phyloP scores from a whole-genome alignment of 2,329 filamentous ascomycete species.

The Sporothrix pseudoabietina region DNA sequence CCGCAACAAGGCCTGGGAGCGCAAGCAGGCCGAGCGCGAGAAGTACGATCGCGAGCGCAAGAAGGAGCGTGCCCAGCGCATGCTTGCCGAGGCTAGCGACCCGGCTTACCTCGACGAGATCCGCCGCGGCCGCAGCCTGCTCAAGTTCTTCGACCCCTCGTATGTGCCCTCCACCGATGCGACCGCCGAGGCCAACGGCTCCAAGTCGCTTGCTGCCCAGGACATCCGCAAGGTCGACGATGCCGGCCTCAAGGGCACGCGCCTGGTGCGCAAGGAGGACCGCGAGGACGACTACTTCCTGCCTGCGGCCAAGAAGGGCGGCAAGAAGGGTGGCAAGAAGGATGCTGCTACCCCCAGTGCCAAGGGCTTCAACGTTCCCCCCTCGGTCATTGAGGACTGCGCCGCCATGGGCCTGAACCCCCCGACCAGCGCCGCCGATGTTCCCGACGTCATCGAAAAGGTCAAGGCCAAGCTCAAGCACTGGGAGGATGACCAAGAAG shows the following conservation, averaged over 20 bases:
- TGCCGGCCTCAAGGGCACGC: constrained; percentile 80
- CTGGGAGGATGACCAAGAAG: constrained; percentile 89
- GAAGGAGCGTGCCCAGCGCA: constrained; percentile 73
- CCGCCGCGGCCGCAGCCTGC: constrained; percentile 79
- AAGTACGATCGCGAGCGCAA: constrained; percentile 70
- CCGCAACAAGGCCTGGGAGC: constrained; percentile 74
- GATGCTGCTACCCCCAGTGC: constrained; percentile 52
- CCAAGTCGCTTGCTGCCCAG: constrained; percentile 72
- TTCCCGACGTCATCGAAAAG: constrained; percentile 80
- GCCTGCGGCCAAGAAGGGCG: constrained; percentile 72
- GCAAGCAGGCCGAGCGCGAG: constrained; percentile 78
- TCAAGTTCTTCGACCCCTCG: constrained; percentile 86
- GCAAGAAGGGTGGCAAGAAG: constrained; percentile 71
- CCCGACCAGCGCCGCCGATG: constrained; percentile 81
- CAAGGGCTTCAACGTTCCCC: constrained; percentile 76
- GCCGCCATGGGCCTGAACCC: constrained; percentile 81
- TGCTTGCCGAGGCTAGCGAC: constrained; percentile 78
- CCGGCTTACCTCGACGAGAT: constrained; percentile 94
- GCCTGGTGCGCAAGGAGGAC: constrained; percentile 81
- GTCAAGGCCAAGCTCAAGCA: constrained; percentile 86
- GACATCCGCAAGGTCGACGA: constrained; percentile 83
- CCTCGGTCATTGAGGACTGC: constrained; percentile 90
- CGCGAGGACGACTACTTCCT: constrained; percentile 86
- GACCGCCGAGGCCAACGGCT: constrained; percentile 65
- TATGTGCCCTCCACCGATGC: constrained; percentile 46